Evolutionary conservation across 2,329 filamentous ascomycete genomes (phyloP).

Genomic region (Ascochyta lentis): DNA sequence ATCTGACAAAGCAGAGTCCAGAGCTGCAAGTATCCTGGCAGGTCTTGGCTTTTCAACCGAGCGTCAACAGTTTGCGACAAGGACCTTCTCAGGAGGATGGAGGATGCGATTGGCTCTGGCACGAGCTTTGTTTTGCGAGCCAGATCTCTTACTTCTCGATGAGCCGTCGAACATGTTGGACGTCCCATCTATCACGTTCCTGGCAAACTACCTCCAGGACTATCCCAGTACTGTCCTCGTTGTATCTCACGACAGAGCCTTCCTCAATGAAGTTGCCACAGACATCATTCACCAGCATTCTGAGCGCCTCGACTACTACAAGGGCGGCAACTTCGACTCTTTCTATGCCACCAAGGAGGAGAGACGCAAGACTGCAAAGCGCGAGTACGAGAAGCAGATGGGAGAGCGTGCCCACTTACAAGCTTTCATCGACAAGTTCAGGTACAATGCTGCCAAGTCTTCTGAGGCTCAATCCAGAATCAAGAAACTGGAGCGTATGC

Average conservation of each 20-base stretch:
- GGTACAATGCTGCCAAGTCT: conserved; percentile 98
- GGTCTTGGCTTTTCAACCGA: conserved; percentile 96
- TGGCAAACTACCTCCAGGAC: conserved; percentile 90
- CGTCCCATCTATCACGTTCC: conserved; percentile 98
- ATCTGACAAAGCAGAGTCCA: conserved; percentile 95
- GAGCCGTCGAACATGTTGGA: conserved; percentile 99
- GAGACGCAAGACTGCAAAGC: conserved; percentile 92
- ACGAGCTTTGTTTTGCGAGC: conserved; percentile 95
- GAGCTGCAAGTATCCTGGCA: conserved; percentile 93
- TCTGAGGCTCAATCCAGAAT: conserved; percentile 98
- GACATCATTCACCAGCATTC: conserved; percentile 99
- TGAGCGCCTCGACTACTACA: conserved; percentile 97
- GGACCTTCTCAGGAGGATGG: conserved; percentile 99
- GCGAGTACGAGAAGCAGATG: conserved; percentile 99
- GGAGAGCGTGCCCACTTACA: conserved; percentile 90
- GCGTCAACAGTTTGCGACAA: conserved; percentile 89
- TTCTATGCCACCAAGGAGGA: conserved; percentile 93
- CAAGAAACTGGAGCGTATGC: conserved; percentile 99
- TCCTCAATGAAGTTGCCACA: conserved; percentile 98
- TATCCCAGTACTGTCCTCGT: conserved; percentile 96
- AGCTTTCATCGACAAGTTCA: conserved; percentile 98
- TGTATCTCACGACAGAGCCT: conserved; percentile 98
- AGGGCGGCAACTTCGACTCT: conserved; percentile 84
- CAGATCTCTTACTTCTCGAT: conserved; percentile 92
- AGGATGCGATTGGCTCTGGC: conserved; percentile 96